phyloP scores from a whole-genome alignment of 495 filamentous ascomycete genomes.

The Podospora comata region DNA sequence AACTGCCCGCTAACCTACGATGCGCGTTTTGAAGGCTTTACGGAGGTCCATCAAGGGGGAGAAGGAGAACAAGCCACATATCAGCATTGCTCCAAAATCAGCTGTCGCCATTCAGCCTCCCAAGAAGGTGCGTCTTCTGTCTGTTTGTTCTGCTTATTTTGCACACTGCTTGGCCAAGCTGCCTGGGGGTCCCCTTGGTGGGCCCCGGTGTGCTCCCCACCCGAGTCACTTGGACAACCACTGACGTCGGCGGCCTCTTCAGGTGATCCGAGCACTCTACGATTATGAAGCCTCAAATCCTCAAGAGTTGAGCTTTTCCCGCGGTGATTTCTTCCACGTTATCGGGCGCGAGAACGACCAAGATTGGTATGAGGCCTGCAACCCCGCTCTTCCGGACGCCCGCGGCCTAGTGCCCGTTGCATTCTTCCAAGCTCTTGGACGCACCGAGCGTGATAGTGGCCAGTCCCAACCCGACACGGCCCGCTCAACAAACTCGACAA shows the following conservation, averaged over 20 bases:
- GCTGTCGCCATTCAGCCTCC: constrained; percentile 94
- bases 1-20: constrained; percentile 34
- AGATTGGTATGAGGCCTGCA: constrained; percentile 99
- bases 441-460: constrained; percentile 82
- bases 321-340: constrained; percentile 98
- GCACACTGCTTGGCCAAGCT: constrained; percentile 12
- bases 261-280: constrained; percentile 97
- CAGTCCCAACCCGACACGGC: constrained; percentile 66
- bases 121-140: constrained; percentile 72
- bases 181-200: constrained; percentile 9
- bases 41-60: constrained; percentile 85
- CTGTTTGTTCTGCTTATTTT: constrained; percentile 16
- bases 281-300: constrained; percentile 75
- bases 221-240: constrained; percentile 4
- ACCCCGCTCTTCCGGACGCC: constrained; percentile 82
- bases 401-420: constrained; percentile 89
- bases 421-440: constrained; percentile 88
- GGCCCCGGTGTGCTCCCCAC: neutral
- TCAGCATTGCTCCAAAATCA: constrained; percentile 87
- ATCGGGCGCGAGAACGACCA: constrained; percentile 91
- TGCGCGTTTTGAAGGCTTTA: constrained; percentile 61
- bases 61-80: constrained; percentile 72
- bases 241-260: constrained; percentile 28
- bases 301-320: constrained; percentile 84
- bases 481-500: constrained; percentile 50